Evolutionary conservation across 345 rosid genomes (phyloP).

Genomic region (Litchi chinensis): DNA sequence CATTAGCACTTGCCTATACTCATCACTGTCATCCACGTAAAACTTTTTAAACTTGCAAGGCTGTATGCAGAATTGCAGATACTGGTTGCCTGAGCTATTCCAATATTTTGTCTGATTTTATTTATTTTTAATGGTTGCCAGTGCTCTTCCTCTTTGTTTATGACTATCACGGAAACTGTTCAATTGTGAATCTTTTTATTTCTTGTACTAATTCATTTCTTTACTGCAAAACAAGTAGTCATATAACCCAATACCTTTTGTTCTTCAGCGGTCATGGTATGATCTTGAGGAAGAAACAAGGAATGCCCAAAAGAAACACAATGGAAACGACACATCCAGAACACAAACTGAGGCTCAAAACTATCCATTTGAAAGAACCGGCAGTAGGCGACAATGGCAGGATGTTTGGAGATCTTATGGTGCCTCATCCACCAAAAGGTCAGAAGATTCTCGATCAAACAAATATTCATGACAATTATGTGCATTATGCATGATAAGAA

Average conservation of each 20-base stretch:
- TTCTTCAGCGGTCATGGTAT: slow-evolving; percentile 69
- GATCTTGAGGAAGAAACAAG: slow-evolving; percentile 85
- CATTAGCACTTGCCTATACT: neutral
- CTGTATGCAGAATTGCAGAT: neutral
- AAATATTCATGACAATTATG: slow-evolving; percentile 42
- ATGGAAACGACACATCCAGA: slow-evolving; percentile 55
- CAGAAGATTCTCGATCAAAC: slow-evolving; percentile 46
- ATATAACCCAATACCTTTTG: slow-evolving; percentile 2
- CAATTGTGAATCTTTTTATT: neutral
- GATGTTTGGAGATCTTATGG: slow-evolving; percentile 54
- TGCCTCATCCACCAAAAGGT: slow-evolving; percentile 33
- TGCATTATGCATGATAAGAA: neutral
- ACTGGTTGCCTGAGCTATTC: neutral
- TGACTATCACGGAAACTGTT: neutral
- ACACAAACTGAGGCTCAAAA: slow-evolving; percentile 44
- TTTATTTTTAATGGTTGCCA: neutral
- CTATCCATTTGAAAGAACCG: slow-evolving; percentile 55
- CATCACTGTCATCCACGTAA: neutral
- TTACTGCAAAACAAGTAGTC: neutral
- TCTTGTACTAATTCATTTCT: neutral
- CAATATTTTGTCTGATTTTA: neutral
- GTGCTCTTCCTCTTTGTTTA: neutral
- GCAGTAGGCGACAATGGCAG: slow-evolving; percentile 49
- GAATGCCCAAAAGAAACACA: slow-evolving; percentile 58
- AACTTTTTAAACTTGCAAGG: neutral